These are phyloP conservation scores for Epichloe hybrida DNA, from an alignment of 2,329 filamentous ascomycete species.

Conservation along the genomic window DNA sequence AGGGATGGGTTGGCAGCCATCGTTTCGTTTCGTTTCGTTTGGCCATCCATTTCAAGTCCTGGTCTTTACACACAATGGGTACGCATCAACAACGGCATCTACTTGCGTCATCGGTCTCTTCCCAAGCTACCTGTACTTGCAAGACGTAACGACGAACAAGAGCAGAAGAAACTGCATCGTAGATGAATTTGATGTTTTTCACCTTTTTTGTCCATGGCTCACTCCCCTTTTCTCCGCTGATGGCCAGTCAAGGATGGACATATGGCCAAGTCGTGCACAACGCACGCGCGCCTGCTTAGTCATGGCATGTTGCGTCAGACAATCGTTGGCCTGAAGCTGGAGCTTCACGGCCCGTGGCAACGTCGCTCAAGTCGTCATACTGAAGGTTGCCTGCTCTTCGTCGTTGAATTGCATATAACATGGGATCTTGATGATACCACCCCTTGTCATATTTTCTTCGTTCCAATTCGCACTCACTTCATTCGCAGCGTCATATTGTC, in stretches of 20 bases:
- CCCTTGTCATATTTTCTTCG: not conserved
- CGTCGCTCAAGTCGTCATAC: not conserved
- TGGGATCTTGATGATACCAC: not conserved
- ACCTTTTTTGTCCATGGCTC: not conserved
- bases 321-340: not conserved
- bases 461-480: not conserved
- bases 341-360: not conserved
- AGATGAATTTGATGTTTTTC: not conserved
- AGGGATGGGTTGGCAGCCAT: not conserved
- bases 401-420: not conserved
- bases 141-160: not conserved
- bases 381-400: constrained; percentile 1
- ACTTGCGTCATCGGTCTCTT: not conserved
- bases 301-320: constrained; percentile 1
- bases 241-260: not conserved
- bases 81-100: not conserved
- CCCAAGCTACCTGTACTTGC: not conserved
- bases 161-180: not conserved
- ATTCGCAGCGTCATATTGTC: not conserved
- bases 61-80: too few species aligned
- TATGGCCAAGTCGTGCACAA: not conserved
- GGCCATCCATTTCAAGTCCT: not conserved
- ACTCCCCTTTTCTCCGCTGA: not conserved
- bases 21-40: not conserved
- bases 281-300: constrained; percentile 1